Evolutionary conservation across 495 filamentous ascomycete species (phyloP).

Genomic region (Pyrenula massariospora): DNA sequence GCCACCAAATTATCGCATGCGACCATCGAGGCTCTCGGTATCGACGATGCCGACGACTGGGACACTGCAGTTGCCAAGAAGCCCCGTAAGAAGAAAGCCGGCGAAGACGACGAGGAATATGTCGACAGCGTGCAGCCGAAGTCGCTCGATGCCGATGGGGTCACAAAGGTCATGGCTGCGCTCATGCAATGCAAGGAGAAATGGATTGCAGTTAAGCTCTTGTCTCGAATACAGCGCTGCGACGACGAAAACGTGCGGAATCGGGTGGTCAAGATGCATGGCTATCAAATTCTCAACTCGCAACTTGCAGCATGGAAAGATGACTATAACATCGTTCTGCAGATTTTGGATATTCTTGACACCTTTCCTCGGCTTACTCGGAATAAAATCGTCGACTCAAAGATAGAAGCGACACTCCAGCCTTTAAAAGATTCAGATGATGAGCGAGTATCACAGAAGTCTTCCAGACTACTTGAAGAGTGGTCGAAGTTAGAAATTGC

Average conservation of each 20-base stretch:
- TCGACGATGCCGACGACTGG: constrained; percentile 89
- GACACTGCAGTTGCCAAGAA: constrained; percentile 79
- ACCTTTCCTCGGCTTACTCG: constrained; percentile 82
- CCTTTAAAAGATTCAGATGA: constrained; percentile 56
- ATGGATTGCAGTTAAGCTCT: constrained; percentile 95
- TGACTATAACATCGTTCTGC: constrained; percentile 77
- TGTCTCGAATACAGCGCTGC: constrained; percentile 78
- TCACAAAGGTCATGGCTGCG: constrained; percentile 97
- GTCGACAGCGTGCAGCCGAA: constrained; percentile 81
- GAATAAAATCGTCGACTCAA: constrained; percentile 95
- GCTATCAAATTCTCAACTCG: constrained; percentile 86
- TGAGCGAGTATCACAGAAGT: constrained; percentile 58
- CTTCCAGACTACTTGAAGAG: constrained; percentile 61
- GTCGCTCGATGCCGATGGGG: constrained; percentile 72
- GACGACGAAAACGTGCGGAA: constrained; percentile 82
- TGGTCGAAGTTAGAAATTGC: constrained; percentile 89
- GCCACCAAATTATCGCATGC: constrained; percentile 84
- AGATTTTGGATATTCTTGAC: constrained; percentile 82
- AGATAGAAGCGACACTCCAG: constrained; percentile 79
- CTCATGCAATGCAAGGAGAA: constrained; percentile 98
- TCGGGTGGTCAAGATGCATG: constrained; percentile 90
- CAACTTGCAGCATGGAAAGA: constrained; percentile 74
- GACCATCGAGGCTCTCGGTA: constrained; percentile 89
- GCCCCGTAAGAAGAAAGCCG: constrained; percentile 86
- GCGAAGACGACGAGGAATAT: constrained; percentile 92